phyloP scores from a whole-genome alignment of 306 rosid genomes.

The Prosopis cineraria region DNA sequence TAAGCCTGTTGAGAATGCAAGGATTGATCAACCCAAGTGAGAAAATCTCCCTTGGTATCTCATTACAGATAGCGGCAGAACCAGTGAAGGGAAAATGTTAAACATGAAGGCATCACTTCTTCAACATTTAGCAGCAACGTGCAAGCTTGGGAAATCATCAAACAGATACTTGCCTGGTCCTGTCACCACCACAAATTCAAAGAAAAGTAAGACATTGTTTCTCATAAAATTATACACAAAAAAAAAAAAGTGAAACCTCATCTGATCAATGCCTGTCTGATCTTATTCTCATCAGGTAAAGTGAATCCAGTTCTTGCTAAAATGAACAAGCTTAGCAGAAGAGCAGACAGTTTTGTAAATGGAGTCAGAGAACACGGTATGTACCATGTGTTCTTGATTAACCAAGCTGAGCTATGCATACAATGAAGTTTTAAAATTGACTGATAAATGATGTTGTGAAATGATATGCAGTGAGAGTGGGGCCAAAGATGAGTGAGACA shows the following conservation, averaged over 20 bases:
- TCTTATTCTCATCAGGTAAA: background rate
- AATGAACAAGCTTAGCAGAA: constrained; percentile 28
- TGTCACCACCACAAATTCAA: constrained; percentile 27
- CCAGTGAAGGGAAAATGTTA: background rate
- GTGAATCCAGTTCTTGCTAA: background rate
- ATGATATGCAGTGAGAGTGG: background rate
- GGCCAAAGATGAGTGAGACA: background rate
- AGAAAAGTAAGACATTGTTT: constrained; percentile 28
- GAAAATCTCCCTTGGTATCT: background rate
- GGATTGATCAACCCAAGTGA: constrained; percentile 15
- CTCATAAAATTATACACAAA: background rate
- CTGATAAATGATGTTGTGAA: background rate
- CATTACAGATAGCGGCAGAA: background rate
- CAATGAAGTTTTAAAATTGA: background rate
- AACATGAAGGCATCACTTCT: constrained; percentile 34
- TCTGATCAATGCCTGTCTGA: background rate
- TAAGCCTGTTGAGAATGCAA: background rate
- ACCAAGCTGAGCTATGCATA: background rate
- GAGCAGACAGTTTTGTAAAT: background rate
- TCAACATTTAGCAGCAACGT: constrained; percentile 37
- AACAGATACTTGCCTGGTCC: constrained; percentile 41
- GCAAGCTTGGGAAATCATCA: constrained; percentile 31
- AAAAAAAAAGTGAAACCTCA: background rate
- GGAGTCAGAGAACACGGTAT: background rate
- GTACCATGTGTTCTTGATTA: background rate